Base-by-base conservation (phyloP, 2,329 filamentous ascomycete genomes). In the Xylariaceae sp. region DNA sequence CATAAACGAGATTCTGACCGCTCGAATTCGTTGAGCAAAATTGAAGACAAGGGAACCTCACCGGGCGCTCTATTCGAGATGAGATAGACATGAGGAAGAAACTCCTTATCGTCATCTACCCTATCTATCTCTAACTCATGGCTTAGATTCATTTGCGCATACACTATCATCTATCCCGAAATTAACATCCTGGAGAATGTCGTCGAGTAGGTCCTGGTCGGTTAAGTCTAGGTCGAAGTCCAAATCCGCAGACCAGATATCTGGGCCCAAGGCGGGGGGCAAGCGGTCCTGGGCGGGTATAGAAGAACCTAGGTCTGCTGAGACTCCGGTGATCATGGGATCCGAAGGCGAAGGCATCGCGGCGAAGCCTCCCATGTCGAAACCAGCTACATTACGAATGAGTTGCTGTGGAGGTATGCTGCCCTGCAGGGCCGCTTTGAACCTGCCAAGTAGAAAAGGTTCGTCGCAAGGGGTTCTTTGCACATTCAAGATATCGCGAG, bases 391-490 rank as follows among this genome's bases (percentile, higher is more conserved):
- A 44, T 43, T 42, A 26, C 55, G 32, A 3, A 50, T 3, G 39
- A 55, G 9, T 32, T 50, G 46, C 27, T 41, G 45, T 9, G 35
- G 7, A 7, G 50, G 7, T 3, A 54, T 51, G 7, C 39, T 46
- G 40, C 65, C 62, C 39, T 62, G 59, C 60, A 80, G 70, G 62
- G 76, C 71, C 1, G 68, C 67, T 68, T 76, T 80, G 69, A 85
- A 85, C 64, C 78, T 81, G 27, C 67, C 71, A 50, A 85, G 66
- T 19, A 85, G 67, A 2, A 73, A 69, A 0, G 66, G 60, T 60
- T 85, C 80, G 46, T 85, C 81, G 0, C 80, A 81, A 5, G 81
- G 70, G 1, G 81, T 84, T 4, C 62, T 64, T 3, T 71, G 64
- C 32, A 73, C 67, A 2, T 73, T 70, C 51, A 81, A 63, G 44